A percentile compares a stretch with the other conserved stretches of the same genome.
These are phyloP conservation scores for Ensete ventricosum DNA, from an alignment of 176 grass and related monocot genomes.

Conservation along the genomic window DNA sequence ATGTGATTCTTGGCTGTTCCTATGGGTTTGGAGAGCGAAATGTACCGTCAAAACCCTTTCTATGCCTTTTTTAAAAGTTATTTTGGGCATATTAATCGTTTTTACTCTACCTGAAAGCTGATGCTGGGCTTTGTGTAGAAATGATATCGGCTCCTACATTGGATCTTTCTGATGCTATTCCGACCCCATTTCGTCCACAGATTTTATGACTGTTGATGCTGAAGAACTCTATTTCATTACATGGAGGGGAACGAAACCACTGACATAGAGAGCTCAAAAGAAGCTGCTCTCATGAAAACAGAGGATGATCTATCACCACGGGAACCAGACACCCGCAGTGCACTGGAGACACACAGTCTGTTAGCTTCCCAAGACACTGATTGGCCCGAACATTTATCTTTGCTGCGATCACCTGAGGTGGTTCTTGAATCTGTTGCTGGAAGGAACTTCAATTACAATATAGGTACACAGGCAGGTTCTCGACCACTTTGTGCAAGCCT, in stretches of 20 bases:
- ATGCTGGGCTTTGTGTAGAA: background rate
- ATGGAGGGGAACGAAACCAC: constrained; percentile 13
- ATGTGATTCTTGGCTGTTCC: too few species aligned
- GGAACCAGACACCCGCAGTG: constrained; percentile 23
- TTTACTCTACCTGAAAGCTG: background rate
- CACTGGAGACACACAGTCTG: constrained; percentile 32
- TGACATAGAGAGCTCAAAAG: background rate
- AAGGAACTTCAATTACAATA: constrained; percentile 11
- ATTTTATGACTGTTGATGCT: background rate
- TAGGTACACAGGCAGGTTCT: constrained; percentile 22
- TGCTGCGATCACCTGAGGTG: constrained; percentile 35
- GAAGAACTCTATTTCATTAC: background rate
- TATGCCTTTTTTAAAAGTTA: background rate
- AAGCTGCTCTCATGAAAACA: constrained; percentile 41
- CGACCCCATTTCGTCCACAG: background rate
- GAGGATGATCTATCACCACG: constrained; percentile 28
- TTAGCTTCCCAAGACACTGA: constrained; percentile 31
- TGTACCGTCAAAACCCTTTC: background rate
- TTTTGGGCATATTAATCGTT: background rate
- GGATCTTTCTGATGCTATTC: background rate
- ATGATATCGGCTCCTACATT: background rate
- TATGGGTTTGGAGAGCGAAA: background rate
- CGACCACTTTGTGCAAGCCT: constrained; percentile 24
- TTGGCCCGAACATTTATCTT: constrained; percentile 66
- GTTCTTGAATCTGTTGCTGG: constrained; percentile 24